Base-by-base conservation (phyloP, 1,139 yeast species). In the Blastobotrys aristatus region DNA sequence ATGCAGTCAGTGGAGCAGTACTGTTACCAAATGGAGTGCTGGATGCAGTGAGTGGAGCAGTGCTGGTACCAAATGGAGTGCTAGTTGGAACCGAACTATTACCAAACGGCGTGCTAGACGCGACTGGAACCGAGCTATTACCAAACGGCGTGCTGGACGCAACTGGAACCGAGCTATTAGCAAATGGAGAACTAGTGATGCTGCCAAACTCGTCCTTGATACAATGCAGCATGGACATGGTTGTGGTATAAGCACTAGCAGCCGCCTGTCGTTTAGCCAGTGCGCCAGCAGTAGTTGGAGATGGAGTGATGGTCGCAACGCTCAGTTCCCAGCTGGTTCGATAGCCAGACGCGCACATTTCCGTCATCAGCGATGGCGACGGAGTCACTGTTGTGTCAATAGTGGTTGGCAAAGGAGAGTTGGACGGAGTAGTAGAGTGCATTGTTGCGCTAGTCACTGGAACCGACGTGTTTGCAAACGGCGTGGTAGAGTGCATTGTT, bases 31-130 rank as follows among this genome's bases (percentile, higher is more conserved):
- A 11, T 5, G 42, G 13, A 21, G 43, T 14, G 30, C 31, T 4
- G 32, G 18, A n/a, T 16, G 35, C 17, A 24, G 20, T 18, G 24
- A 37, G 18, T 26, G 47, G 47, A 3, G 43, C 37, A 29, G 40
- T 32, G 13, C 36, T 32, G 31, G 40, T 45, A 14, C 30, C 44
- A 20, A 44, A 30, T 17, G 46, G 26, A 3, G 24, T 16, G 14
- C 24, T 14, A 26, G 18, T 35, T 26, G 21, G 27, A 11, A 16
- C 24, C n/a, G 33, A 11, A 21, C 40, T 7, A 26, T 26, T 34
- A 16, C 11, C 24, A n/a, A 34, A 34, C 22, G 21, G 35, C 7
- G 35, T 31, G 4, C 17, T 3, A n/a, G n/a, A n/a, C n/a, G n/a
- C n/a, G 16, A 18, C 7, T 3, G 14, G 3, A 35, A 6, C 20